phyloP scores from a whole-genome alignment of 129 eudicot genomes.

The Flaveria linearis region DNA sequence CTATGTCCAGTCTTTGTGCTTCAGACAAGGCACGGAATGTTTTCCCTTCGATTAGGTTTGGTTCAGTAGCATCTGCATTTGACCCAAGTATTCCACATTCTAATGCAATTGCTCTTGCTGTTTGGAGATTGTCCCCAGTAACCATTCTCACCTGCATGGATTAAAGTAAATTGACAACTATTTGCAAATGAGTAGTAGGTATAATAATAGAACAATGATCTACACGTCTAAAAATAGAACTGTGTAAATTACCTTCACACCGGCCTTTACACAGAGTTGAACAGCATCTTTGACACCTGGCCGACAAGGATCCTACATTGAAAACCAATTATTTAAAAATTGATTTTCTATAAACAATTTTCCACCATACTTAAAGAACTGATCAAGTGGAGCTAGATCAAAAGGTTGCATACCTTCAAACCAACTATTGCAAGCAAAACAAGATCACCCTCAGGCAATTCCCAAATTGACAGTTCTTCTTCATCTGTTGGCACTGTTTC shows the following conservation, averaged over 20 bases:
- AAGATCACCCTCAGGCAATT: slow-evolving; percentile 72
- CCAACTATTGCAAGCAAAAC: slow-evolving; percentile 85
- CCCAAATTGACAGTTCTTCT: slow-evolving; percentile 66
- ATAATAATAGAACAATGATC: neutral
- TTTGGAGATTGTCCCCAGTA: slow-evolving; percentile 91
- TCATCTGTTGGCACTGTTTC: slow-evolving; percentile 68
- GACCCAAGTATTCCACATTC: slow-evolving; percentile 90
- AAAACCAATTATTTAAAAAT: neutral
- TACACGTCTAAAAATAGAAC: neutral
- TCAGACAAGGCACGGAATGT: slow-evolving; percentile 71
- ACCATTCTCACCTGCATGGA: slow-evolving; percentile 84
- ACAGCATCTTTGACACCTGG: slow-evolving; percentile 79
- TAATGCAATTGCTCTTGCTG: slow-evolving; percentile 89
- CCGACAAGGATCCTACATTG: slow-evolving; percentile 89
- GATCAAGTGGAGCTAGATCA: slow-evolving; percentile 10
- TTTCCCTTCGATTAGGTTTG: slow-evolving; percentile 92
- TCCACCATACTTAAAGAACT: neutral
- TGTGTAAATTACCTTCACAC: slow-evolving; percentile 66
- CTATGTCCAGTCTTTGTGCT: slow-evolving; percentile 50
- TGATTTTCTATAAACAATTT: neutral
- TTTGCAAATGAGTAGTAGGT: neutral
- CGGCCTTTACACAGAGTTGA: slow-evolving; percentile 72
- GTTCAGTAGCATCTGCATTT: slow-evolving; percentile 70
- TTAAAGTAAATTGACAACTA: slow-evolving; percentile 2
- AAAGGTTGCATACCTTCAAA: slow-evolving; percentile 55